Conservation (phyloP, 2,329 filamentous ascomycete species). For the Colletotrichum lentis region DNA sequence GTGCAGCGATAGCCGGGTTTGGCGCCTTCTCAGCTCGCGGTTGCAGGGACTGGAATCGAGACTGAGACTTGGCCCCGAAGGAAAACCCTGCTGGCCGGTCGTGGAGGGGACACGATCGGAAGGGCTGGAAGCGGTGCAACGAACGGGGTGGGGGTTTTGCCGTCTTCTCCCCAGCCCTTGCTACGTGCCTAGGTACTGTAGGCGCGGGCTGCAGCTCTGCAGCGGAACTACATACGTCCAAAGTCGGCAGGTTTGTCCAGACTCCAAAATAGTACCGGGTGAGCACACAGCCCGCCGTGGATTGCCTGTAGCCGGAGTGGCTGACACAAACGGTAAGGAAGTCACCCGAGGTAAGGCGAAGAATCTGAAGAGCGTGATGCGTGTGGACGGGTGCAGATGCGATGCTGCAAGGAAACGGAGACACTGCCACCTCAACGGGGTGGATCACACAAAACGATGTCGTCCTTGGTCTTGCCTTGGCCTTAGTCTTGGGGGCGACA, state of each 20-base stretch:
- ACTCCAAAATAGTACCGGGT: not conserved
- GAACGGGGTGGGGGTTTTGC: constrained; percentile 13
- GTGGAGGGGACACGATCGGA: constrained; percentile 21
- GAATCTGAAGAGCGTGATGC: not conserved
- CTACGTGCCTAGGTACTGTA: not conserved
- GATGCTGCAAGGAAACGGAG: constrained; percentile 27
- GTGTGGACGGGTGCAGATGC: constrained; percentile 8
- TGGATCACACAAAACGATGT: constrained; percentile 11
- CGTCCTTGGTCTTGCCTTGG: constrained; percentile 2
- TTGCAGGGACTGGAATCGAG: constrained; percentile 8
- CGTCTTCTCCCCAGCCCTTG: constrained; percentile 2
- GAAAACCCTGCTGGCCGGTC: constrained; percentile 20
- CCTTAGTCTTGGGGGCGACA: constrained; percentile 21
- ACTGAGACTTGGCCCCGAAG: constrained; percentile 14
- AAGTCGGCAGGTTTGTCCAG: constrained; percentile 1
- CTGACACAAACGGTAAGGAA: not conserved
- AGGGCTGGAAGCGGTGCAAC: constrained; percentile 19
- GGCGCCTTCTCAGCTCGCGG: constrained; percentile 25
- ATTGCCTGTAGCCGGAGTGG: not conserved
- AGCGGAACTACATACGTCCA: constrained; percentile 13
- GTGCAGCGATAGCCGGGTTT: constrained; percentile 22
- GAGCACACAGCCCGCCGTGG: not conserved
- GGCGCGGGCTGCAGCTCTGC: constrained; percentile 2
- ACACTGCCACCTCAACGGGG: constrained; percentile 18
- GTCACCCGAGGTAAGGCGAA: constrained; percentile 12